These are phyloP conservation scores for Stellera chamaejasme DNA, from an alignment of 345 rosid species.

Conservation along the genomic window DNA sequence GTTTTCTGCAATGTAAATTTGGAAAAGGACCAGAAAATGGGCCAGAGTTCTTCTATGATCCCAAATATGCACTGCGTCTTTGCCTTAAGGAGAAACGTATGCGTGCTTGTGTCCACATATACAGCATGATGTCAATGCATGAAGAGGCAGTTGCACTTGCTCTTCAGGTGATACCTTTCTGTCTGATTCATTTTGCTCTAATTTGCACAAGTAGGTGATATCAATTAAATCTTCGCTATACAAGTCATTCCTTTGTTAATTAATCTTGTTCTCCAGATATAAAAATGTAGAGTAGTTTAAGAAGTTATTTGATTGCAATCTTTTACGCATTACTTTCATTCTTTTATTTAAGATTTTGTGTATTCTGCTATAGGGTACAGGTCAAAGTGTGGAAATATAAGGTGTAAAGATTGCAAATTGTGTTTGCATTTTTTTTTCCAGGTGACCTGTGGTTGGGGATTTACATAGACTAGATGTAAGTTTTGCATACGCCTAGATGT, in stretches of 20 bases:
- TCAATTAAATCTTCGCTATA: neutral
- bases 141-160: slow-evolving; percentile 99
- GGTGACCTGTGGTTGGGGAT: no score
- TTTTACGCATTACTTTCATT: no score
- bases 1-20: slow-evolving; percentile 93
- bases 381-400: no score
- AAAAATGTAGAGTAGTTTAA: no score
- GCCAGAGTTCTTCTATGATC: slow-evolving; percentile 95
- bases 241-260: neutral
- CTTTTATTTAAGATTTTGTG: no score
- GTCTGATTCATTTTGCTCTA: neutral
- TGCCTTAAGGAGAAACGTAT: slow-evolving; percentile 94
- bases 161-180: slow-evolving; percentile 57
- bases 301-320: neutral
- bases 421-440: no score
- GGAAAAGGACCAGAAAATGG: slow-evolving; percentile 87
- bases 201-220: neutral
- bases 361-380: no score
- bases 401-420: no score
- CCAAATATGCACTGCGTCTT: slow-evolving; percentile 92
- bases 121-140: slow-evolving; percentile 99
- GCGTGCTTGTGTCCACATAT: slow-evolving; percentile 97
- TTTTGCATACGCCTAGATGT: no score
- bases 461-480: no score
- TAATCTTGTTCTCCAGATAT: neutral